phyloP scores from a whole-genome alignment of 1,284 basidiomycete species.

The Jaminaea rosea region DNA sequence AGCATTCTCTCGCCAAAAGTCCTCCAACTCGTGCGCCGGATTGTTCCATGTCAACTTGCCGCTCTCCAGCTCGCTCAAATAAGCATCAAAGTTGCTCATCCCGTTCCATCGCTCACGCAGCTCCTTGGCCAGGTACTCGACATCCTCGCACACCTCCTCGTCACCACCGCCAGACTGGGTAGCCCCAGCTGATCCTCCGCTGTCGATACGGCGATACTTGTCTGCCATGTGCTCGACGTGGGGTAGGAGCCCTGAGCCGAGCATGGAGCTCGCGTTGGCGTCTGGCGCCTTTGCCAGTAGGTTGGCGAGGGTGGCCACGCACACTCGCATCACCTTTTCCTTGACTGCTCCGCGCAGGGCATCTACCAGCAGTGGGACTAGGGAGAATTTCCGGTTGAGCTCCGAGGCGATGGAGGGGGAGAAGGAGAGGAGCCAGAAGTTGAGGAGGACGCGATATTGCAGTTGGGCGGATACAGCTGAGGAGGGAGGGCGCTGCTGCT shows the following conservation, averaged over 20 bases:
- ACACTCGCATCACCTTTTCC: conserved; percentile 94
- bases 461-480: conserved; percentile 60
- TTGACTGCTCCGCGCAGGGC: conserved; percentile 85
- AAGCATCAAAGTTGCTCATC: conserved; percentile 91
- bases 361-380: conserved; percentile 76
- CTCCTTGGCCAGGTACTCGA: conserved; percentile 73
- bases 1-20: conserved; percentile 96
- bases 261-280: conserved; percentile 81
- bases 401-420: conserved; percentile 73
- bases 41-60: conserved; percentile 82
- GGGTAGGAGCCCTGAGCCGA: conserved; percentile 75
- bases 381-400: conserved; percentile 81
- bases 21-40: conserved; percentile 87
- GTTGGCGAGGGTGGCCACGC: conserved; percentile 78
- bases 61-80: conserved; percentile 76
- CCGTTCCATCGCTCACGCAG: conserved; percentile 72
- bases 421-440: conserved; percentile 88
- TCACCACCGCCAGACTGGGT: conserved; percentile 98
- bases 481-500: too few relatives aligned
- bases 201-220: too few relatives aligned
- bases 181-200: too few relatives aligned
- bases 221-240: conserved; percentile 73
- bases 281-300: conserved; percentile 70
- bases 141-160: conserved; percentile 77
- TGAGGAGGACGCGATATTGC: conserved; percentile 85